Evolutionary conservation across 1,284 basidiomycete species (phyloP).

Genomic region (Heterobasidion parviporum): DNA sequence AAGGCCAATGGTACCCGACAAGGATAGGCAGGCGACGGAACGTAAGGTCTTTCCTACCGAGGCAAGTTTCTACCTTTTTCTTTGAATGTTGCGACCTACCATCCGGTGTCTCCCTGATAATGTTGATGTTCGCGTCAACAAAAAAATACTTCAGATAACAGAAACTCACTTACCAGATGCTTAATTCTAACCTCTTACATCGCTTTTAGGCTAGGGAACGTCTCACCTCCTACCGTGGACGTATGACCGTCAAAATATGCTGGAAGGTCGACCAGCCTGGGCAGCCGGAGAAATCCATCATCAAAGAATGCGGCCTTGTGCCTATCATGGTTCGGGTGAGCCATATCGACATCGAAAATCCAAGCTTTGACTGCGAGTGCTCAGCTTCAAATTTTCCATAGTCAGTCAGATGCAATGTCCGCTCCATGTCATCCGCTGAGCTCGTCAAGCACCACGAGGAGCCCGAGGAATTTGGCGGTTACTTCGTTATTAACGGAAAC

Average conservation of each 20-base stretch:
- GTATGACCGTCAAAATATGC: slow-evolving; percentile 84
- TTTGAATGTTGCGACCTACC: neutral
- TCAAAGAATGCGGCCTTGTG: slow-evolving; percentile 85
- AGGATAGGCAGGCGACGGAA: slow-evolving; percentile 69
- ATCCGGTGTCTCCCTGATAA: neutral
- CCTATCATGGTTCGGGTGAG: slow-evolving; percentile 96
- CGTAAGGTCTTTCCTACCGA: slow-evolving; percentile 85
- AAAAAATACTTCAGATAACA: no score
- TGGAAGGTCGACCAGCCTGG: slow-evolving; percentile 73
- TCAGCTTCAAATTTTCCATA: slow-evolving; percentile 20
- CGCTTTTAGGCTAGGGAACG: slow-evolving; percentile 77
- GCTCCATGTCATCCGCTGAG: slow-evolving; percentile 77
- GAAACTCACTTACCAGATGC: no score
- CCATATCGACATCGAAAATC: slow-evolving; percentile 9
- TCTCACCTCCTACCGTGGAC: slow-evolving; percentile 85
- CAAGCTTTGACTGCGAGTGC: neutral
- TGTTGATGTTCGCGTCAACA: no score
- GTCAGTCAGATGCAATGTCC: slow-evolving; percentile 93
- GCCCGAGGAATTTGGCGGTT: slow-evolving; percentile 97
- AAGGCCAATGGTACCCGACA: slow-evolving; percentile 84
- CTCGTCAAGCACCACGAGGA: slow-evolving; percentile 92
- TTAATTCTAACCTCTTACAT: neutral
- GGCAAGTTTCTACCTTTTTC: slow-evolving; percentile 35
- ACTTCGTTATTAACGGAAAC: slow-evolving; percentile 99
- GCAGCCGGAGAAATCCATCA: slow-evolving; percentile 49